Base-by-base conservation (phyloP, 352 stramenopile species). In the Globisporangium parvum region DNA sequence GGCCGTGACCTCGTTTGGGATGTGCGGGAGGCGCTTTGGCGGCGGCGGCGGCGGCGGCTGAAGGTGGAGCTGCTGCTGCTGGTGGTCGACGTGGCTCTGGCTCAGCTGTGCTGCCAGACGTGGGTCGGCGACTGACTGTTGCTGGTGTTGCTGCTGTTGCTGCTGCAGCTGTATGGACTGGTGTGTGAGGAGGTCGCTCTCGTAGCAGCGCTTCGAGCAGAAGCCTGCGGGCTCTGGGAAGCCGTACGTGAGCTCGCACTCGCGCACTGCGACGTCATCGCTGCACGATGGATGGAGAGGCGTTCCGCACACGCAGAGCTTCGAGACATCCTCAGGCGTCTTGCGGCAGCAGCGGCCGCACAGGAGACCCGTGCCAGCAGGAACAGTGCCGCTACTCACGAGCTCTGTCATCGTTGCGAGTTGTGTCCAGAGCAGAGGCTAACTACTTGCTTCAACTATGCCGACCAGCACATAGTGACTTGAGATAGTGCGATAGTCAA, bases 1-100 rank as follows among this genome's bases (percentile, higher is more conserved):
- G 26, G 78, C 80, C 28, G 70, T 85, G 53, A 85, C 65, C 47
- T 85, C 77, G 59, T 89, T 83, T 2, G 82, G 80, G 37, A 89
- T 56, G 44, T 59, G 23, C 42, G 47, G 33, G 20, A 49, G 14
- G 2, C 41, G 40, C 42, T 62, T 54, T 26, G 9, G 47, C 28
- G 1, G 31, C 14, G 18, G 33, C 18, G 49, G 47, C 5, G 18
- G 48, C 18, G 11, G 37, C 53, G 48, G 49, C 42, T 47, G 31
- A 37, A 37, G 31, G 10, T 37, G 31, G 31, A 37, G 31, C 31
- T 37, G 31, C 1, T 37, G 31, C 31, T 37, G 31, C 1, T 37
- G 10, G 10, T 10, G 31, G 12, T 37, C 31, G 12, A 37, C 31
- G 31, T 37, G 31, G 31, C 31, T 37, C 31, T 14, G 31, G 31